Percentiles rank a stretch among this genome's conserved stretches.
Conservation (phyloP, 768 basidiomycete genomes). For the Suillus sp. region DNA sequence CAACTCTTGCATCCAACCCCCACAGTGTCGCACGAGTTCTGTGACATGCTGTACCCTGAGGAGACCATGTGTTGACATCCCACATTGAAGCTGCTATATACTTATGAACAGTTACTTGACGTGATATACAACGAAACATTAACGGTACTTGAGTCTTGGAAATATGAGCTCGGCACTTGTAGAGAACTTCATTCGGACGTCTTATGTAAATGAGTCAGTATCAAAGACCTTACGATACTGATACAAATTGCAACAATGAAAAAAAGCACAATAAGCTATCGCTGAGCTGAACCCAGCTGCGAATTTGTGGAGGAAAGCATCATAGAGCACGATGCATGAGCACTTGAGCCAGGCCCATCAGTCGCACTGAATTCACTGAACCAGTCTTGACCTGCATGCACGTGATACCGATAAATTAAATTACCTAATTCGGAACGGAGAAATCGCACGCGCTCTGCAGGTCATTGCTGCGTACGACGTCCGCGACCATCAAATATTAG, state of each 20-base stretch:
- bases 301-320: background rate
- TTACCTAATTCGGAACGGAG: conserved; percentile 3
- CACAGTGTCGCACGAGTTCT: background rate
- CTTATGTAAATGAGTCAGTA: background rate
- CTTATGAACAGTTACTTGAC: background rate
- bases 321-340: background rate
- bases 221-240: background rate
- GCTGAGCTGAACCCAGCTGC: background rate
- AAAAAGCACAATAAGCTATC: background rate
- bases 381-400: too few relatives aligned
- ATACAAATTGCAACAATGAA: background rate
- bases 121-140: background rate
- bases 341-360: too few relatives aligned
- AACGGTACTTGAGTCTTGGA: background rate
- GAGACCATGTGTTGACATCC: background rate
- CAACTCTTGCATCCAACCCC: background rate
- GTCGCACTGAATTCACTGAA: background rate
- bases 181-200: background rate
- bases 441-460: background rate
- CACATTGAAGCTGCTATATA: background rate
- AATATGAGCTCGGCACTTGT: background rate
- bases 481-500: background rate
- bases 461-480: background rate
- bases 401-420: background rate
- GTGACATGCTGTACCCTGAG: background rate